These are phyloP conservation scores for Calcarisporium arbuscula DNA, from an alignment of 2,329 filamentous ascomycete species.

Conservation along the genomic window DNA sequence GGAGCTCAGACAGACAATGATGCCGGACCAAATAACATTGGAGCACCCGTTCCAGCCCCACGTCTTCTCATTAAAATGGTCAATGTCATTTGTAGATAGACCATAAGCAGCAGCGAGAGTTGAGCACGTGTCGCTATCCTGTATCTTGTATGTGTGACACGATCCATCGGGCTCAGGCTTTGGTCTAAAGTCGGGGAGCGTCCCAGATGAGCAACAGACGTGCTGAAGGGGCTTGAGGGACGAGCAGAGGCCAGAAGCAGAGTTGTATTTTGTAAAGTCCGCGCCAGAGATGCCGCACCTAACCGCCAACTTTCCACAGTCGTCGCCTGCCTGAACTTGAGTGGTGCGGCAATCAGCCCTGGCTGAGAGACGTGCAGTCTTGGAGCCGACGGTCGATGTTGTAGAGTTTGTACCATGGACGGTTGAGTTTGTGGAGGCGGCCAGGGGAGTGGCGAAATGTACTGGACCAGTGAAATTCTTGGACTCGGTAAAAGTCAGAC, in stretches of 20 bases:
- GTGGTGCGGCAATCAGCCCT: slow-evolving; percentile 1
- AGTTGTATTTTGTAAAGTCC: slow-evolving; percentile 21
- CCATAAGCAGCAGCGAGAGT: slow-evolving; percentile 22
- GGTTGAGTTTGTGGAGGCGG: too few species aligned
- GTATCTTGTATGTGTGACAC: slow-evolving; percentile 29
- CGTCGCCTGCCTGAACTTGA: slow-evolving; percentile 12
- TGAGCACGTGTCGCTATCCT: slow-evolving; percentile 26
- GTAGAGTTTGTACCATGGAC: too few species aligned
- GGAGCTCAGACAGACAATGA: slow-evolving; percentile 20
- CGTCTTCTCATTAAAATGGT: slow-evolving; percentile 21
- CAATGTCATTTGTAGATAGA: slow-evolving; percentile 24
- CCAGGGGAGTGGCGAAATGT: slow-evolving; percentile 20
- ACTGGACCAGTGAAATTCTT: slow-evolving; percentile 12
- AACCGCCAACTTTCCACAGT: slow-evolving; percentile 16
- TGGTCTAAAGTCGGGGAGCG: slow-evolving; percentile 8
- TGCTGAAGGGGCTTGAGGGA: slow-evolving; percentile 20
- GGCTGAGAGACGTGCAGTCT: too few species aligned
- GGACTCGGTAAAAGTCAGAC: slow-evolving; percentile 17
- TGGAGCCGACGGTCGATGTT: too few species aligned
- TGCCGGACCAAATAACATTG: slow-evolving; percentile 7
- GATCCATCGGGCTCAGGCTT: slow-evolving; percentile 18
- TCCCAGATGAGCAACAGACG: slow-evolving; percentile 29
- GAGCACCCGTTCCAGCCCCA: slow-evolving; percentile 24
- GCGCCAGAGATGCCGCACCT: slow-evolving; percentile 17
- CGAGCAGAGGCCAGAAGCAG: slow-evolving; percentile 16